Percentiles rank a stretch among this genome's conserved stretches.
Evolutionary conservation across 2,329 filamentous ascomycete genomes (phyloP).

Genomic region (Pyrenophora tritici-repentis): DNA sequence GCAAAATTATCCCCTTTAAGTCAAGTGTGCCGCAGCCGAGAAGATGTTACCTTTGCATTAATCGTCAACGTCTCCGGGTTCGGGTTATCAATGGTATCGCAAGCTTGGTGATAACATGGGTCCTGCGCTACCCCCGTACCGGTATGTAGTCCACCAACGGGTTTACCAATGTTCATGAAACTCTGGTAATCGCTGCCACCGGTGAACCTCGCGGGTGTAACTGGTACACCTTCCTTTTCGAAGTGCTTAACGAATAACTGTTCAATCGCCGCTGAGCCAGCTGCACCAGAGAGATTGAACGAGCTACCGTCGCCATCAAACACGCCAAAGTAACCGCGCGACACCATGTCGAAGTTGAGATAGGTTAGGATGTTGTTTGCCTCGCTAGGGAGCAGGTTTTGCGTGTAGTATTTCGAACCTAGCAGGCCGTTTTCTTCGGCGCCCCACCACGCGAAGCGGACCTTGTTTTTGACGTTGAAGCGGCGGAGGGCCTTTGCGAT

Average conservation of each 20-base stretch:
- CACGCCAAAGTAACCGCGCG: conserved; percentile 46
- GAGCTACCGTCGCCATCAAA: conserved; percentile 48
- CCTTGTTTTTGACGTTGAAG: conserved; percentile 48
- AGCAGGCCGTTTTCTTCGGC: conserved; percentile 50
- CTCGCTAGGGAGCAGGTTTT: conserved; percentile 37
- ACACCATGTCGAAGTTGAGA: conserved; percentile 53
- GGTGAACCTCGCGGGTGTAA: conserved; percentile 46
- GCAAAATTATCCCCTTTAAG: no score
- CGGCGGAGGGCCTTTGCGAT: conserved; percentile 45
- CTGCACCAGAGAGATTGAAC: conserved; percentile 40
- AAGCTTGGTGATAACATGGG: conserved; percentile 48
- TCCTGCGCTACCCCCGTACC: conserved; percentile 49
- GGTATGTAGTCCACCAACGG: conserved; percentile 48
- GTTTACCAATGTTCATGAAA: conserved; percentile 49
- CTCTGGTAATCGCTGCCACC: conserved; percentile 49
- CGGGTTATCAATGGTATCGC: conserved; percentile 48
- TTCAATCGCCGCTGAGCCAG: conserved; percentile 44
- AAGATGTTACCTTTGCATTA: conserved; percentile 46
- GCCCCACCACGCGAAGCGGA: conserved; percentile 50
- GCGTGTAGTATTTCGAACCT: conserved; percentile 47
- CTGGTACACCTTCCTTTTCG: conserved; percentile 42
- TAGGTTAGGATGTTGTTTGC: conserved; percentile 48
- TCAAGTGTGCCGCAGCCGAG: no score
- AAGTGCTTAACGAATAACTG: conserved; percentile 46
- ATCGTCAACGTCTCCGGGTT: conserved; percentile 44